Conservation (phyloP, 768 basidiomycete genomes). For the Lentinula edodes region DNA sequence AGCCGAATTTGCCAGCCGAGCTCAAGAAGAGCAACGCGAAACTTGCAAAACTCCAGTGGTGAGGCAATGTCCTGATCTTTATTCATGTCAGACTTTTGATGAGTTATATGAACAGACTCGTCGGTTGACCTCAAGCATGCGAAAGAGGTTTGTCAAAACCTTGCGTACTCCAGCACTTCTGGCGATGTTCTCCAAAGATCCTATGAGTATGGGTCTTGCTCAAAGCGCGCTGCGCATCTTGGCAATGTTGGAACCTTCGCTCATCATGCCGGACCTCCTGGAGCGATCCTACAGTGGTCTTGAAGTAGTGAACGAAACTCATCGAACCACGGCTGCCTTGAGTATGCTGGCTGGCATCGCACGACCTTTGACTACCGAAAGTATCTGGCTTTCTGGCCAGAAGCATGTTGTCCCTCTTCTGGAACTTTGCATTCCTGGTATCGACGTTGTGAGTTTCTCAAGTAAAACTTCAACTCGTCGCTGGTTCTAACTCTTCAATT, state of each 20-base stretch:
- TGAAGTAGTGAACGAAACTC: conserved; percentile 94
- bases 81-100: neutral
- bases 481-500: neutral
- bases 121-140: conserved; percentile 76
- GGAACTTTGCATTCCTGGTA: conserved; percentile 86
- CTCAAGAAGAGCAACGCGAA: conserved; percentile 70
- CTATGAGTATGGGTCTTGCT: conserved; percentile 72
- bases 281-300: conserved; percentile 89
- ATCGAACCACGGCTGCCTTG: conserved; percentile 87
- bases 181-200: conserved; percentile 88
- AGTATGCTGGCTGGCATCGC: conserved; percentile 77
- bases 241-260: conserved; percentile 72
- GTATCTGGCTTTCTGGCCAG: conserved; percentile 79
- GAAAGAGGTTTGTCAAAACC: conserved; percentile 73
- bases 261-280: conserved; percentile 87
- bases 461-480: conserved; percentile 1
- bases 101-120: conserved; percentile 41
- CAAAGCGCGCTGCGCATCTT: conserved; percentile 75
- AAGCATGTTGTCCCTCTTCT: conserved; percentile 85
- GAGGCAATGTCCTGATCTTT: conserved; percentile 20
- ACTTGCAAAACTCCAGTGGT: conserved; percentile 78
- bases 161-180: conserved; percentile 85
- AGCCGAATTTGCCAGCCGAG: conserved; percentile 75
- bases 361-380: conserved; percentile 71
- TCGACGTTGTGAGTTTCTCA: conserved; percentile 62